Base-by-base conservation (phyloP, 2,329 filamentous ascomycete genomes). In the Camillea tinctor region DNA sequence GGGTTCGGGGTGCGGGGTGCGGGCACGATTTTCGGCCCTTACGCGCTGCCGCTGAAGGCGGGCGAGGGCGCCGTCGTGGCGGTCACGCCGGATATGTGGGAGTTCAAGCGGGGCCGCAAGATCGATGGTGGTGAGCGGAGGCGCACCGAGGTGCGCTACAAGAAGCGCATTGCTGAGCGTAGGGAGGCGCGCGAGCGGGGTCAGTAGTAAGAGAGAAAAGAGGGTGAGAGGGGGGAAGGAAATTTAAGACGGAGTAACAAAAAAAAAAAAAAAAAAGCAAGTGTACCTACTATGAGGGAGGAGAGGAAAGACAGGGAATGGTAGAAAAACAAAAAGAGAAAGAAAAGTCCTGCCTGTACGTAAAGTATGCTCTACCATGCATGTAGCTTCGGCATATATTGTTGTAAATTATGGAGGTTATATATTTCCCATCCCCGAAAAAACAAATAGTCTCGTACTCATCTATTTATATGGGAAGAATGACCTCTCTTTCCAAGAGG, bases 81-180 rank as follows among this genome's bases (percentile, higher is more conserved):
- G 64, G 83, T 91, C 21, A 86, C 88, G 59, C 93, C 97, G 75
- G 93, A 94, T 9, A 89, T 98, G 81, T 98, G 94, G 95, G 94
- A 98, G 80, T 83, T 93, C 70, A 88, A 84, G 73, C 84, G 88
- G 70, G 94, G 95, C 24, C 87, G 87, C 71, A 98, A 98, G 88
- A 88, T 99, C 67, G 93, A 98, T 77, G 95, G 95, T 72, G 95
- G 95, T 82, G 95, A 99, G 82, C 88, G 95, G 75, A 86, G 95
- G 76, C 88, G 85, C 75, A 91, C 90, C 17, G 89, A 96, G 79
- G 88, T 97, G 56, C 84, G 91, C 69, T 92, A 93, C 69, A 97
- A 96, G 88, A 89, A 87, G 79, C 85, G 89, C 66, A 87, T 90
- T 55, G 88, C 88, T 40, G 91, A 93, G 79, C 88, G 91, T 67